Conservation (phyloP, 371 early-diverging fungal species). For the Sporodiniella umbellata region DNA sequence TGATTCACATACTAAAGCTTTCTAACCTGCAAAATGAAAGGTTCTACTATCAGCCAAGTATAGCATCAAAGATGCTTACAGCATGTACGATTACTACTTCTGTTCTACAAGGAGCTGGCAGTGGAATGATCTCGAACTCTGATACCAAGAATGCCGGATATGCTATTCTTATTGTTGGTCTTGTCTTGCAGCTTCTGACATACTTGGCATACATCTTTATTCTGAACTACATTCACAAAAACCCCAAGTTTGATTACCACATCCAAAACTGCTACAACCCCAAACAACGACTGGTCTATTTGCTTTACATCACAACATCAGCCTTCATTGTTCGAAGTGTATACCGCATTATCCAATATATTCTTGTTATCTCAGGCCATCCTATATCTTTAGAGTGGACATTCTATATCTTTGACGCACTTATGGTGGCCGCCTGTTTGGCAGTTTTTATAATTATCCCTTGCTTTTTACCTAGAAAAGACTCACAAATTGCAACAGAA, state of each 20-base stretch:
- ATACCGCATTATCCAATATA: constrained; percentile 1
- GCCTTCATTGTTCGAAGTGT: background rate
- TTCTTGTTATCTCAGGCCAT: background rate
- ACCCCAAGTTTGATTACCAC: background rate
- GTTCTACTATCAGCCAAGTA: background rate
- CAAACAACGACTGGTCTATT: background rate
- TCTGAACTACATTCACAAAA: background rate
- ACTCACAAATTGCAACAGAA: no score
- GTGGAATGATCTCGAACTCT: background rate
- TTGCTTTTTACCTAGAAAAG: background rate
- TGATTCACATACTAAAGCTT: background rate
- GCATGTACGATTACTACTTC: background rate
- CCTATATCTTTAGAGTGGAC: background rate
- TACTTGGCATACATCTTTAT: background rate
- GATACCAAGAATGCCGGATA: background rate
- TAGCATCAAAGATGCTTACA: background rate
- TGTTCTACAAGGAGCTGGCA: background rate
- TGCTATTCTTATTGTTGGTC: background rate
- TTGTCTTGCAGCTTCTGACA: background rate
- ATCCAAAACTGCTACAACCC: background rate
- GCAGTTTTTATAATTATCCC: background rate
- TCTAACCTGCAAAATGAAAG: background rate
- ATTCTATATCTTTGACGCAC: constrained; percentile 6
- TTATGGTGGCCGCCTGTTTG: constrained; percentile 3
- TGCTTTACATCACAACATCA: background rate